A percentile compares a stretch with the other conserved stretches of the same genome.
phyloP scores from a whole-genome alignment of 331 rosid genomes.

The Prunus yedoensis region DNA sequence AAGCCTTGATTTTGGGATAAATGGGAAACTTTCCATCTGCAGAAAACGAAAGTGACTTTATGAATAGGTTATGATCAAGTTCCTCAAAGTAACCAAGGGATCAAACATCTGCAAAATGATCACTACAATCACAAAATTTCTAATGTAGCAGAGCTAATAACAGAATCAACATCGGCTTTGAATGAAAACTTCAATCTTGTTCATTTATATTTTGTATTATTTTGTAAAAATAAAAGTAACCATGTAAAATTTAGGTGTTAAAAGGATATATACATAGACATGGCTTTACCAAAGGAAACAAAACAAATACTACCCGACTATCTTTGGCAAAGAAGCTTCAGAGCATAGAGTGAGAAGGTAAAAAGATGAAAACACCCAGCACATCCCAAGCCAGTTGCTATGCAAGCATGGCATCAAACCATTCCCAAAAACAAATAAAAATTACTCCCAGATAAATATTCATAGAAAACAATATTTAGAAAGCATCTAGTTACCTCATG shows the following conservation, averaged over 20 bases:
- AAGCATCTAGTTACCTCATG: background rate
- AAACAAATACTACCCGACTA: background rate
- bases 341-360: background rate
- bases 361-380: background rate
- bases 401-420: background rate
- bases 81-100: background rate
- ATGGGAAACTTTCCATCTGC: background rate
- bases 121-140: background rate
- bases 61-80: background rate
- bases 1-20: background rate
- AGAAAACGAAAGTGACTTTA: background rate
- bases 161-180: background rate
- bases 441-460: background rate
- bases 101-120: background rate
- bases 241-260: background rate
- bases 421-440: background rate
- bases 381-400: background rate
- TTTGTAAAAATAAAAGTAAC: no score
- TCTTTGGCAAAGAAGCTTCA: constrained; percentile 2
- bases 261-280: background rate
- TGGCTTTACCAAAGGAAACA: background rate
- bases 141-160: background rate
- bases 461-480: background rate
- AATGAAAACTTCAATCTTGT: background rate
- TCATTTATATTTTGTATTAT: background rate